Percentiles rank a stretch among this genome's conserved stretches.
These are phyloP conservation scores for Neurospora sp. DNA, from an alignment of 495 filamentous ascomycete species.

Conservation along the genomic window DNA sequence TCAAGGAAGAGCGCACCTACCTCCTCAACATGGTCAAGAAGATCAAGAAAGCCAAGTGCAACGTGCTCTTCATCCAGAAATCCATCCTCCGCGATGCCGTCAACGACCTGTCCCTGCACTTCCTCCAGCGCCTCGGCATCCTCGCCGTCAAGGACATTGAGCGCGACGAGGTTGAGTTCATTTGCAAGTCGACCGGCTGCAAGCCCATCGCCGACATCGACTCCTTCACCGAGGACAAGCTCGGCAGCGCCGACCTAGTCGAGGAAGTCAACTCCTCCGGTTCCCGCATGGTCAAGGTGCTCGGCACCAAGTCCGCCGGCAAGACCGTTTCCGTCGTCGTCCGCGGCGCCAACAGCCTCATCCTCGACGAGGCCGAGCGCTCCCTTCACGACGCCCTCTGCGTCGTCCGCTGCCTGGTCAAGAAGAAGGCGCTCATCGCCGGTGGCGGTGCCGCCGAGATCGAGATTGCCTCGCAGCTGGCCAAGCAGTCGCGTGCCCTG, in stretches of 20 bases:
- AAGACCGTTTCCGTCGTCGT: constrained; percentile 90
- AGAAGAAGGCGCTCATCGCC: constrained; percentile 95
- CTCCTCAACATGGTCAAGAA: constrained; percentile 98
- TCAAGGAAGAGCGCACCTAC: constrained; percentile 97
- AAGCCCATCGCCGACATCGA: constrained; percentile 99
- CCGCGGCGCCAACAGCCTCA: constrained; percentile 86
- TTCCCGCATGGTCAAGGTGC: constrained; percentile 86
- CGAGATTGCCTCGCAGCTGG: constrained; percentile 75
- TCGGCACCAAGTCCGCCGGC: constrained; percentile 69
- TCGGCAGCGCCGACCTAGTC: constrained; percentile 88
- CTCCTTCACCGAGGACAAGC: constrained; percentile 97
- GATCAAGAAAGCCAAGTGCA: constrained; percentile 99
- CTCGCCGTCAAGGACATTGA: constrained; percentile 95
- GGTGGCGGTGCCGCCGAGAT: constrained; percentile 95
- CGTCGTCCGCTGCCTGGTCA: constrained; percentile 93
- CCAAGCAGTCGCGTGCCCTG: constrained; percentile 68
- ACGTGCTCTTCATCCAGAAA: constrained; percentile 96
- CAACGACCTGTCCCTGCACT: constrained; percentile 94
- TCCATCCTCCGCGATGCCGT: constrained; percentile 95
- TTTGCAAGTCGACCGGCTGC: constrained; percentile 96
- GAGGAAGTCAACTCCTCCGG: constrained; percentile 85
- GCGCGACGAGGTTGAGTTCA: constrained; percentile 96
- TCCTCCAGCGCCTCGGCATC: constrained; percentile 94
- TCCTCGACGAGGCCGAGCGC: constrained; percentile 94
- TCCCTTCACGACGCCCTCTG: constrained; percentile 94